These are phyloP conservation scores for Erodium texanum DNA, from an alignment of 441 rosid species.

Conservation along the genomic window DNA sequence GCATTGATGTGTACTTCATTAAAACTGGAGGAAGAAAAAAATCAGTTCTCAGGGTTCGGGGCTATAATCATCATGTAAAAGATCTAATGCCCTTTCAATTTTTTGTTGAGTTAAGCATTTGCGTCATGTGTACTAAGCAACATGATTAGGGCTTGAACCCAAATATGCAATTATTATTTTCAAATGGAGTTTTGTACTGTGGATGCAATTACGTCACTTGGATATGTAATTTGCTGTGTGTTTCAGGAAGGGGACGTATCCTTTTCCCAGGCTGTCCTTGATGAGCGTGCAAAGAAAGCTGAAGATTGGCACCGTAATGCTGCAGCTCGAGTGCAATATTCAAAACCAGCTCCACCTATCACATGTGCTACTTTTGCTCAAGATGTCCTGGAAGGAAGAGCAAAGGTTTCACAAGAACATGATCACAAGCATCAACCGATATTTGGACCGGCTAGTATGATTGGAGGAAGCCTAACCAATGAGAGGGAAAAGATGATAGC, in stretches of 20 bases:
- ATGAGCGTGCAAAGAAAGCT: constrained; percentile 64
- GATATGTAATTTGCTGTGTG: constrained; percentile 7
- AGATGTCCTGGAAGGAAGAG: constrained; percentile 95
- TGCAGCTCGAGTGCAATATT: constrained; percentile 46
- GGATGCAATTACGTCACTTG: too few relatives aligned
- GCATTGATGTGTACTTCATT: neutral
- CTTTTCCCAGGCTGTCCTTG: constrained; percentile 63
- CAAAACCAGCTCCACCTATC: constrained; percentile 73
- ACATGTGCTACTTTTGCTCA: constrained; percentile 96
- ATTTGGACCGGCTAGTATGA: constrained; percentile 87
- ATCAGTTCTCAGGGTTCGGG: too few relatives aligned
- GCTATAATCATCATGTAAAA: too few relatives aligned
- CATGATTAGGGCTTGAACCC: too few relatives aligned
- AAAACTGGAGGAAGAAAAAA: neutral
- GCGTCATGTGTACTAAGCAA: too few relatives aligned
- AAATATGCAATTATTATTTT: neutral
- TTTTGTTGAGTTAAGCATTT: too few relatives aligned
- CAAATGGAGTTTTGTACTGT: neutral
- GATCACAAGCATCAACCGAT: constrained; percentile 90
- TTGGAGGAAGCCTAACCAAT: constrained; percentile 45
- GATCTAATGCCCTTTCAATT: too few relatives aligned
- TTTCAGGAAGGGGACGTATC: constrained; percentile 60
- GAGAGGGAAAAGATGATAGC: constrained; percentile 84
- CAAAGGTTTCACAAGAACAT: constrained; percentile 56
- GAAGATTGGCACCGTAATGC: constrained; percentile 90